These are phyloP conservation scores for Trametes polyzona DNA, from an alignment of 1,284 basidiomycete species.

Conservation along the genomic window DNA sequence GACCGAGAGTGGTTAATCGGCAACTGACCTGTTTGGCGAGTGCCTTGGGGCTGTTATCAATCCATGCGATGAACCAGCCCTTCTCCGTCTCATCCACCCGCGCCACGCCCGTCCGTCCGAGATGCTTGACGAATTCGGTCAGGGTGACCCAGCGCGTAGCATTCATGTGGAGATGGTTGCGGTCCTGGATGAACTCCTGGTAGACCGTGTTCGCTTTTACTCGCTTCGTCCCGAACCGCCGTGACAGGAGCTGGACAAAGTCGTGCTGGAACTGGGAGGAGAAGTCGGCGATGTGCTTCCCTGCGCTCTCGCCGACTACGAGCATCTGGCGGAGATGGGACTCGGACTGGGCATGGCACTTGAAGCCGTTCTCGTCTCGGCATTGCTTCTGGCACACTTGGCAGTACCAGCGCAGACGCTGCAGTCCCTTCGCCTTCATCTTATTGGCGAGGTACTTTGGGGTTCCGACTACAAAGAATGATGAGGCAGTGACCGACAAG, in stretches of 20 bases:
- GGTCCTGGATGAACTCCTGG: slow-evolving; percentile 97
- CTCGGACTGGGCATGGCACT: slow-evolving; percentile 87
- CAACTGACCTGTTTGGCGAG: slow-evolving; percentile 78
- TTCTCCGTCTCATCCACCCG: slow-evolving; percentile 98
- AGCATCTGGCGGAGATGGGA: slow-evolving; percentile 95
- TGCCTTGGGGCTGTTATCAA: slow-evolving; percentile 94
- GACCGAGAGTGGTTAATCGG: not conserved
- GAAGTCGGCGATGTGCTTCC: slow-evolving; percentile 90
- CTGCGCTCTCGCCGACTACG: slow-evolving; percentile 91
- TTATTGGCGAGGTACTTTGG: slow-evolving; percentile 92
- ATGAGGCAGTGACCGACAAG: not conserved
- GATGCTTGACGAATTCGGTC: slow-evolving; percentile 90
- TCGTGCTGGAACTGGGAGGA: slow-evolving; percentile 90
- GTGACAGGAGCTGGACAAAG: slow-evolving; percentile 87
- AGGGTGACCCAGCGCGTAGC: slow-evolving; percentile 97
- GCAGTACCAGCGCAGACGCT: slow-evolving; percentile 94
- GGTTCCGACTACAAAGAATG: slow-evolving; percentile 65
- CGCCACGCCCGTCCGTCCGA: slow-evolving; percentile 87
- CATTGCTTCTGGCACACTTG: slow-evolving; percentile 97
- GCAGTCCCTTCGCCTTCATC: slow-evolving; percentile 96
- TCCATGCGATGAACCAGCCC: slow-evolving; percentile 97
- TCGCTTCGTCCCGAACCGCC: slow-evolving; percentile 92
- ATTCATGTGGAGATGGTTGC: slow-evolving; percentile 98
- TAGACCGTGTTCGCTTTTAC: slow-evolving; percentile 96
- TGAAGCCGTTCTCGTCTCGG: slow-evolving; percentile 97